phyloP scores from a whole-genome alignment of 202 grass and related monocot species.

The Brachypodium distachyon region DNA sequence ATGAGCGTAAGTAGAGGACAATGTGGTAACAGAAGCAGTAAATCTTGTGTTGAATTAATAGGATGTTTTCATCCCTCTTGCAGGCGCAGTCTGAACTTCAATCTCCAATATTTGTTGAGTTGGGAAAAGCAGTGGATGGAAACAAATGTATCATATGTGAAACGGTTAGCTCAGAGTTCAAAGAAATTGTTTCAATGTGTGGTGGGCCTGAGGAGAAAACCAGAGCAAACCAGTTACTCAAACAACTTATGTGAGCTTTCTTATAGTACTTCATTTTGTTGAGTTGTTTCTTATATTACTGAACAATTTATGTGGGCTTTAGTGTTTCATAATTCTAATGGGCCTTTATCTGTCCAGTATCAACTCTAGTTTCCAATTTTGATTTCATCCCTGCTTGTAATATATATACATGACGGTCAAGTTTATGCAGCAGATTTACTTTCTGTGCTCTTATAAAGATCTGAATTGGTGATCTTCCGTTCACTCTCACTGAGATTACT shows the following conservation, averaged over 20 bases:
- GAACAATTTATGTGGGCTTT: too few species aligned
- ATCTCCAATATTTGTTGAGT: conserved; percentile 49
- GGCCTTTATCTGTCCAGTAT: background rate
- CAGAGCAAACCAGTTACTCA: conserved; percentile 54
- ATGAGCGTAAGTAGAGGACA: background rate
- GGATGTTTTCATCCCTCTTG: conserved; percentile 10
- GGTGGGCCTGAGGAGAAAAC: conserved; percentile 59
- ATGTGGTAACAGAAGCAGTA: background rate
- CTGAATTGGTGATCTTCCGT: background rate
- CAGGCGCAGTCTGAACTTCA: conserved; percentile 66
- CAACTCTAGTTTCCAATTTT: background rate
- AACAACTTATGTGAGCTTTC: conserved; percentile 59
- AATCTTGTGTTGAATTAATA: background rate
- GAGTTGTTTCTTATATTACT: too few species aligned
- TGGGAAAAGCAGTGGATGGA: conserved; percentile 39
- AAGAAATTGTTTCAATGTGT: conserved; percentile 74
- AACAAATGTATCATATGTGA: conserved; percentile 72
- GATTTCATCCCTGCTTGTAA: background rate
- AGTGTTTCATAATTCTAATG: background rate
- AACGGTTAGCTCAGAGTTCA: conserved; percentile 53
- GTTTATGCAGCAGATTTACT: background rate
- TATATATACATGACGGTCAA: background rate
- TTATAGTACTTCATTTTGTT: background rate
- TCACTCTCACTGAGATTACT: too few species aligned
- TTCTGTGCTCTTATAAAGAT: too few species aligned